These are phyloP conservation scores for Kluyveromyces dobzhanskii DNA, from an alignment of 805 yeast genomes.

Conservation along the genomic window DNA sequence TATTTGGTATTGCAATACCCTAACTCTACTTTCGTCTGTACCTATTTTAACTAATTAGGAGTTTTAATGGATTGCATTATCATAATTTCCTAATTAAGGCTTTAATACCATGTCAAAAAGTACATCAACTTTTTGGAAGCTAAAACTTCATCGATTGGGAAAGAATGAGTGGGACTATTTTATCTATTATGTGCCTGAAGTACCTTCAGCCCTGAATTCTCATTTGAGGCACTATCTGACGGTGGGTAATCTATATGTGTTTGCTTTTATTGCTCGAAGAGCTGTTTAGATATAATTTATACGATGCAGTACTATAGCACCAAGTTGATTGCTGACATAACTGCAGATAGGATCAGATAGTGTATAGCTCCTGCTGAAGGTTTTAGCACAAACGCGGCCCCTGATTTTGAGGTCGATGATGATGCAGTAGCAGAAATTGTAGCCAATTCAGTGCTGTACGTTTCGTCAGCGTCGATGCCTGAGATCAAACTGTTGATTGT, in stretches of 20 bases:
- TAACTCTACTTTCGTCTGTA: too few relatives aligned
- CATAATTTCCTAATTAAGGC: background rate
- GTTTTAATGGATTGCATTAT: too few relatives aligned
- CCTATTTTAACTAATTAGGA: too few relatives aligned
- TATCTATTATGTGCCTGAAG: too few relatives aligned
- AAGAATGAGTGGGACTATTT: too few relatives aligned
- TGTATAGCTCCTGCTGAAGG: background rate
- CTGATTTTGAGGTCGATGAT: conserved; percentile 20
- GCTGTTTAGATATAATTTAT: too few relatives aligned
- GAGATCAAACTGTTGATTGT: conserved; percentile 41
- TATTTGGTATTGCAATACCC: too few relatives aligned
- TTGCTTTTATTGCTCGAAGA: too few relatives aligned
- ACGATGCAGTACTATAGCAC: background rate
- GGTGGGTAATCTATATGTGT: too few relatives aligned
- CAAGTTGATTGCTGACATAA: background rate
- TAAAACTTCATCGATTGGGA: too few relatives aligned
- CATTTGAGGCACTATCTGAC: too few relatives aligned
- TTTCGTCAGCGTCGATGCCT: conserved; percentile 24
- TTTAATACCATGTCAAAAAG: conserved; percentile 1
- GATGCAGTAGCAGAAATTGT: conserved; percentile 33
- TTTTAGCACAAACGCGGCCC: conserved; percentile 13
- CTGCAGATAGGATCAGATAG: background rate
- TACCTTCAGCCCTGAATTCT: too few relatives aligned
- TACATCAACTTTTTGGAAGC: background rate
- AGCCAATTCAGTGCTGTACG: conserved; percentile 24